These are phyloP conservation scores for Sporobolus alterniflorus DNA, from an alignment of 202 grass and related monocot species.

Conservation along the genomic window DNA sequence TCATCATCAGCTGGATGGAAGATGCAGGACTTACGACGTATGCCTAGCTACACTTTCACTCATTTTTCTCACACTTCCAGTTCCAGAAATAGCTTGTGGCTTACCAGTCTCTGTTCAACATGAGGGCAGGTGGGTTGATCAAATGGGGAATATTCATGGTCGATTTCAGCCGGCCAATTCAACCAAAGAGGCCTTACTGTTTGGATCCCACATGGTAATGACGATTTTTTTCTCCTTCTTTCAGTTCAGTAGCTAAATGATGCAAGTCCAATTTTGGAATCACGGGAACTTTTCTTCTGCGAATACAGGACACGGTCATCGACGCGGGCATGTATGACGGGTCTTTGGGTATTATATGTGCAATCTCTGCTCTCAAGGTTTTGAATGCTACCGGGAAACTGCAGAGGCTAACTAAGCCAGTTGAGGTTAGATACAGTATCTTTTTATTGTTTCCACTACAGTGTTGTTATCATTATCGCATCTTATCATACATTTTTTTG, in stretches of 20 bases:
- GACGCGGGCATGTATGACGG: constrained; percentile 99
- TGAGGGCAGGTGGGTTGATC: constrained; percentile 94
- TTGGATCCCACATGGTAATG: constrained; percentile 90
- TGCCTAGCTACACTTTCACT: not conserved
- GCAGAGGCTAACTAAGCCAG: constrained; percentile 71
- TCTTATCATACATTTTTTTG: constrained; percentile 8
- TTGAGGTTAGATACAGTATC: constrained; percentile 74
- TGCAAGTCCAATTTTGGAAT: not conserved
- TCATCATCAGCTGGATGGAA: constrained; percentile 92
- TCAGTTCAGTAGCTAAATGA: not conserved
- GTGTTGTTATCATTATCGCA: not conserved
- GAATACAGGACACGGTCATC: constrained; percentile 91
- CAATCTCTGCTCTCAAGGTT: constrained; percentile 92
- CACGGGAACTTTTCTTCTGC: not conserved
- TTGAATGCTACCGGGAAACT: constrained; percentile 75
- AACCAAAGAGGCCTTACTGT: constrained; percentile 59
- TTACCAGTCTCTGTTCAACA: constrained; percentile 14
- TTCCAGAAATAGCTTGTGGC: not conserved
- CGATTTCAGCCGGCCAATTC: constrained; percentile 58
- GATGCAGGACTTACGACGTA: constrained; percentile 92
- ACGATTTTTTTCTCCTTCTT: not conserved
- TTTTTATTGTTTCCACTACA: not conserved
- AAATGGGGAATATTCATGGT: constrained; percentile 96
- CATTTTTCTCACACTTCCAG: constrained; percentile 17
- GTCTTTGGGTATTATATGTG: constrained; percentile 75